Evolutionary conservation across 164 flowering plant genomes (phyloP).

Genomic region (Stephania cephalantha): DNA sequence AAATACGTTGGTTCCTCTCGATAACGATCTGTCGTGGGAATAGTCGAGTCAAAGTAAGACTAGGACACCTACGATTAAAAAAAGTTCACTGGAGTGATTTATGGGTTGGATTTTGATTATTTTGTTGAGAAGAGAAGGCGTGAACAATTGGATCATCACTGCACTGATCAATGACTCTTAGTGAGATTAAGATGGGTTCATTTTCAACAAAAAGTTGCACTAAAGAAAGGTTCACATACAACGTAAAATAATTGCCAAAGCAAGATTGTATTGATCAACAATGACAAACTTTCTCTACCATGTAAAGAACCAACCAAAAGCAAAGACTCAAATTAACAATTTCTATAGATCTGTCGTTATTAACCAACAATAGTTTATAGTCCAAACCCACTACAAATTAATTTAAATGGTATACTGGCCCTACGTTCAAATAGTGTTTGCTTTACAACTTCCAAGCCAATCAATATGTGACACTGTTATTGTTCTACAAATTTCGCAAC

Average conservation of each 20-base stretch:
- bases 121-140: background rate
- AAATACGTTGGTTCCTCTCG: too few relatives aligned
- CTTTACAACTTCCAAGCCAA: background rate
- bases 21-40: too few relatives aligned
- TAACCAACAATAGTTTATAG: background rate
- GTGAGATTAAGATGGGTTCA: background rate
- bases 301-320: conserved; percentile 1
- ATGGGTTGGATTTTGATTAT: background rate
- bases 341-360: background rate
- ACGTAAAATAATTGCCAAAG: background rate
- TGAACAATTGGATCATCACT: background rate
- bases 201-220: conserved; percentile 2
- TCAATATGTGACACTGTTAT: background rate
- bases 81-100: too few relatives aligned
- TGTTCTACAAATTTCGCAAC: background rate
- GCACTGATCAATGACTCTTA: background rate
- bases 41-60: too few relatives aligned
- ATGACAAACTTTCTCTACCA: background rate
- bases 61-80: too few relatives aligned
- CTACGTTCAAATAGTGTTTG: background rate
- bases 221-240: background rate
- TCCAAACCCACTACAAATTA: background rate
- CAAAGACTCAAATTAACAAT: background rate
- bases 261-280: background rate
- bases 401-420: background rate